These are phyloP conservation scores for Acrocalymma vagum DNA, from an alignment of 2,329 filamentous ascomycete genomes.

Conservation along the genomic window DNA sequence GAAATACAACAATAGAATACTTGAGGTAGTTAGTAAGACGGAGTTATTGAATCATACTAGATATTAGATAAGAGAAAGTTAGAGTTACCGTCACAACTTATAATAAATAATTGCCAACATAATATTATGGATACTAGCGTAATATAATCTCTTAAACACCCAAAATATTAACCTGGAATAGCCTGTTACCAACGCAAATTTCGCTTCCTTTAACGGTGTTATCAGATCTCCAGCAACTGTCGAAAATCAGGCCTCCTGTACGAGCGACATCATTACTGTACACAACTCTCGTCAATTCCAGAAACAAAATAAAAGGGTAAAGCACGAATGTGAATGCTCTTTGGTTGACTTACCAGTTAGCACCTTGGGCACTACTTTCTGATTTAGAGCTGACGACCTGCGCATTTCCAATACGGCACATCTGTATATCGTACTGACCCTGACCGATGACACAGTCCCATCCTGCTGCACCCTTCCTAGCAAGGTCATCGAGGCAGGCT, in stretches of 20 bases:
- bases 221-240: slow-evolving; percentile 7
- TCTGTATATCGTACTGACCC: background rate
- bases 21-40: too few species aligned
- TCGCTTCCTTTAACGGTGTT: slow-evolving; percentile 2
- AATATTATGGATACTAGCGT: too few species aligned
- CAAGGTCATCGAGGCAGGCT: slow-evolving; percentile 4
- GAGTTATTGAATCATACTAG: too few species aligned
- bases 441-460: slow-evolving; percentile 4
- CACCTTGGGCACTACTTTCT: background rate
- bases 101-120: too few species aligned
- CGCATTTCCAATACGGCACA: slow-evolving; percentile 7
- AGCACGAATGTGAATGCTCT: too few species aligned
- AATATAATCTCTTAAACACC: too few species aligned
- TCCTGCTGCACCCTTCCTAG: slow-evolving; percentile 3
- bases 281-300: too few species aligned
- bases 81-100: too few species aligned
- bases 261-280: slow-evolving; percentile 6
- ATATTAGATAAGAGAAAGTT: too few species aligned
- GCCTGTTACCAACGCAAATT: background rate
- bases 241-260: slow-evolving; percentile 5
- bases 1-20: too few species aligned
- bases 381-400: slow-evolving; percentile 2
- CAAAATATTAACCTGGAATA: background rate
- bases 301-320: too few species aligned
- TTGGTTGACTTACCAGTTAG: slow-evolving; percentile 3